These are phyloP conservation scores for Colletotrichum graminicola DNA, from an alignment of 2,329 filamentous ascomycete species.

Conservation along the genomic window DNA sequence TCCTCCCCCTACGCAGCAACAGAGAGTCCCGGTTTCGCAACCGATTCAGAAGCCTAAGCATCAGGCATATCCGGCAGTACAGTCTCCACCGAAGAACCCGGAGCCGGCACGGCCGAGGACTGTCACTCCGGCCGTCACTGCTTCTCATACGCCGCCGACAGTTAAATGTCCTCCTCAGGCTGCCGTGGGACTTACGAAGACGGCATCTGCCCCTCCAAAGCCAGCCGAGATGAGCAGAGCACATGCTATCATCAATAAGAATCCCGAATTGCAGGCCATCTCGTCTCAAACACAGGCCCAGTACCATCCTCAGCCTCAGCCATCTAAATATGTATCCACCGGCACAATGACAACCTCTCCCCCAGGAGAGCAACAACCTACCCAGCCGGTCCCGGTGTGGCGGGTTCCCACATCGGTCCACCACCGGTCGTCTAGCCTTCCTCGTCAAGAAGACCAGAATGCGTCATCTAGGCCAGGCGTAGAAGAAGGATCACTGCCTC, in stretches of 20 bases:
- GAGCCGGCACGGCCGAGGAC: constrained; percentile 37
- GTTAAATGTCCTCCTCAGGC: constrained; percentile 32
- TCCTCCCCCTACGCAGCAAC: constrained; percentile 61
- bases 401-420: constrained; percentile 44
- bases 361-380: constrained; percentile 65
- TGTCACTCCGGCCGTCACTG: constrained; percentile 44
- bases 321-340: constrained; percentile 62
- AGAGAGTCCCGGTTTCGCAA: constrained; percentile 71
- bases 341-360: constrained; percentile 84
- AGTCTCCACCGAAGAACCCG: constrained; percentile 29
- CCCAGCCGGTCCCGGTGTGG: constrained; percentile 42
- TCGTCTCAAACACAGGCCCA: constrained; percentile 56
- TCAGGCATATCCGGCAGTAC: constrained; percentile 75
- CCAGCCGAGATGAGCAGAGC: constrained; percentile 67
- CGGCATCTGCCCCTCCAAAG: constrained; percentile 56
- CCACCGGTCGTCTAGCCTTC: constrained; percentile 47
- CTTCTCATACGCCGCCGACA: constrained; percentile 49
- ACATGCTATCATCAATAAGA: constrained; percentile 73
- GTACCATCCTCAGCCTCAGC: constrained; percentile 44
- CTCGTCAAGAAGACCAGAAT: constrained; percentile 45
- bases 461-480: not conserved
- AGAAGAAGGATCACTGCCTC: constrained; percentile 45
- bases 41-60: constrained; percentile 85
- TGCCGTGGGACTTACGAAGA: constrained; percentile 49
- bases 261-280: constrained; percentile 71